Evolutionary conservation across 2,329 filamentous ascomycete genomes (phyloP), one percentile per base, ranked within the genome.

Genomic region (Hypomyces perniciosus): DNA sequence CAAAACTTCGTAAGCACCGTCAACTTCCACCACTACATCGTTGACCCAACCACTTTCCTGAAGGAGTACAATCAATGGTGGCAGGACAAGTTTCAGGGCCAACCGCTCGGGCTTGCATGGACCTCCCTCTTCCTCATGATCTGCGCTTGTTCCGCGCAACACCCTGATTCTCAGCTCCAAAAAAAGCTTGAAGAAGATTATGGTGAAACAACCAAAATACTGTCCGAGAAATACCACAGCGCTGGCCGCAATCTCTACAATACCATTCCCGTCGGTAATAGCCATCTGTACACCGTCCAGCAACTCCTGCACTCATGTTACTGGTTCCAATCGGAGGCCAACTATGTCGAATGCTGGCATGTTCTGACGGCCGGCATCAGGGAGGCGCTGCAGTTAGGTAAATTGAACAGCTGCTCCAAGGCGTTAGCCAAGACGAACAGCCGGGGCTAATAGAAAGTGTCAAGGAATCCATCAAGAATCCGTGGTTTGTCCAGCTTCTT

Each of bases 11-110:
- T 71, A 10, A 59, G 61, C 44, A 61, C 63, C 38, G 67, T 66
- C 54, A 71, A 71, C 52, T 70, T 61, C 45, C 68, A 70, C 52
- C 67, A 68, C 59, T 71, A 71, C 51, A 65, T 70, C 44, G 56
- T 70, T 30, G 69, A 71, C 48, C 65, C 69, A 0, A 54, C 62
- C 0, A 57, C 59, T 5, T 70, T 71, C 34, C 34, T 68, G 9
- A 61, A 65, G 34, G 66, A 70, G 27, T 71, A 71, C 40, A 57
- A 63, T 33, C 51, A 56, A 10, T 71, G 69, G 68, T 71, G 68
- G 65, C 46, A 52, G 12, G 53, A 57, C 26, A 61, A 66, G 33
- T 56, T 59, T 38, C 60, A 61, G 8, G 56, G 59, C 30, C 57
- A 57, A 20, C 66, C 65, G n/a, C 58, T 71, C 1, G 59, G 62